Base-by-base conservation (phyloP, 2,329 filamentous ascomycete genomes). In the Coleophoma cylindrospora region DNA sequence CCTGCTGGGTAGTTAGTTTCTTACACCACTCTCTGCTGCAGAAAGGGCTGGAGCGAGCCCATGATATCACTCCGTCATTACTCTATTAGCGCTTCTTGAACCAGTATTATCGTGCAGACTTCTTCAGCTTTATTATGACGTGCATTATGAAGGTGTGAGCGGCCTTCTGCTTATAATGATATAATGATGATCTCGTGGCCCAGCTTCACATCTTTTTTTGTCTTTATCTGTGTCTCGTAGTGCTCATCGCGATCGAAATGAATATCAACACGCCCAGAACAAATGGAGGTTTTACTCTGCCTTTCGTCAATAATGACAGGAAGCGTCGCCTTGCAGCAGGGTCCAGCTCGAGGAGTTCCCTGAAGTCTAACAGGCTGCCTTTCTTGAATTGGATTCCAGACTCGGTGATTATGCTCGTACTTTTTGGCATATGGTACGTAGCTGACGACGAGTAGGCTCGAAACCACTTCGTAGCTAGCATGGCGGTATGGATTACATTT, bases 231-330 rank as follows among this genome's bases (percentile, higher is more conserved):
- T 27, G 27, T 27, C 27, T 27, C 3, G 6, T 5, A 27, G 27
- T 27, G 4, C 7, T 6, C 7, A 27, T 27, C 4, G 27, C 27
- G 27, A 27, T 27, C 9, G 27, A 7, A 27, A 60, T 61, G 58
- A 61, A 60, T 49, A 60, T 60, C 46, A 59, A 61, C 37, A 51
- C 55, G 27, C 54, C 57, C 27, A 53, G 47, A 47, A 14, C 48
- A 11, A 53, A 53, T 17, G 52, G 48, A 33, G 51, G 55, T 10
- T 58, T 61, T 38, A 50, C 54, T 21, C 38, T 61, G 14, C 55
- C 59, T 3, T 61, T 54, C 41, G 38, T 57, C 34, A 58, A 58
- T 34, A 50, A 50, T 10, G 21, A 40, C 21, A 52, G 49, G 37
- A 51, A 44, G 32, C 50, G 34, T 27, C 41, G 41, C 32, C 12